phyloP scores from a whole-genome alignment of 129 eudicot species.

The Flaveria bidentis region DNA sequence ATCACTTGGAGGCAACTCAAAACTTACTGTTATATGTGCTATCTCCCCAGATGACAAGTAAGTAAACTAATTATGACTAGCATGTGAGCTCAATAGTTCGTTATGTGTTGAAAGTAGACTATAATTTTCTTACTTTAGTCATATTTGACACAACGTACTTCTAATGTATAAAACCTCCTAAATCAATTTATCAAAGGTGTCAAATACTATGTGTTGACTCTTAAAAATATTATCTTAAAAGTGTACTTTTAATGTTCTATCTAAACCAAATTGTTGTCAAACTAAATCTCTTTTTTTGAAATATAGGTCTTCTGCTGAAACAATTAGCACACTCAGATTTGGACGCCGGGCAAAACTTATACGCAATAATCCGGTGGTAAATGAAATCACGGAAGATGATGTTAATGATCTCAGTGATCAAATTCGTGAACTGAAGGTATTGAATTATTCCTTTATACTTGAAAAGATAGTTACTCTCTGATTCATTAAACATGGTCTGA shows the following conservation, averaged over 20 bases:
- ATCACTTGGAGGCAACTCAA: conserved; percentile 96
- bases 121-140: background rate
- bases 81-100: background rate
- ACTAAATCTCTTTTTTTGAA: conserved; percentile 12
- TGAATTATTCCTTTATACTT: background rate
- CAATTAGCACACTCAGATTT: conserved; percentile 91
- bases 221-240: background rate
- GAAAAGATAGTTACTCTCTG: conserved; percentile 6
- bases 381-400: conserved; percentile 95
- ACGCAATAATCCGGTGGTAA: conserved; percentile 78
- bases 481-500: background rate
- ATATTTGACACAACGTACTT: background rate
- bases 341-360: conserved; percentile 67
- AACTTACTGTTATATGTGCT: conserved; percentile 82
- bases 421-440: conserved; percentile 95
- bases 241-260: conserved; percentile 3
- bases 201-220: too few species aligned
- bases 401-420: conserved; percentile 83
- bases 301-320: conserved; percentile 67
- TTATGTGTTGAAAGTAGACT: background rate
- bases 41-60: conserved; percentile 86
- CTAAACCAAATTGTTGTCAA: background rate
- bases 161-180: background rate
- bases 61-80: background rate
- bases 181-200: background rate